These are phyloP conservation scores for Sporobolomyces phaffii DNA, from an alignment of 768 basidiomycete genomes.

Conservation along the genomic window DNA sequence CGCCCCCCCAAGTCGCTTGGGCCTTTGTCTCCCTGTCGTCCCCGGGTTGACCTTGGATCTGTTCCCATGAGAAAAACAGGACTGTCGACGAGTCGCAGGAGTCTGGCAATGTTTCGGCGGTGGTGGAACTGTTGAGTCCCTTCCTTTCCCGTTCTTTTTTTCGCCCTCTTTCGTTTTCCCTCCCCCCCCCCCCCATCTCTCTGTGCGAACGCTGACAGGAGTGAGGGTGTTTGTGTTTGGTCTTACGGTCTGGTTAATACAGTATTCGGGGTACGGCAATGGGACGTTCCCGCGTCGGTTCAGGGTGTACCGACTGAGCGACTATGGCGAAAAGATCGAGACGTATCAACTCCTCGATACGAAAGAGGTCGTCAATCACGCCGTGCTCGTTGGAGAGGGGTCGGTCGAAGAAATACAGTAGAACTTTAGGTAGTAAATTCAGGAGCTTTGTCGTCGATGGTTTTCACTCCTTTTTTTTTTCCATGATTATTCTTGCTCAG, in stretches of 20 bases:
- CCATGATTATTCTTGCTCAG: too few relatives aligned
- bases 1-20: too few relatives aligned
- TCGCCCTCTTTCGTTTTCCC: neutral
- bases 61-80: too few relatives aligned
- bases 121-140: slow-evolving; percentile 48
- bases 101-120: slow-evolving; percentile 91
- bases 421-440: too few relatives aligned
- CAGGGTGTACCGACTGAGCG: slow-evolving; percentile 76
- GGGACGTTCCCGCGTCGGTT: slow-evolving; percentile 80
- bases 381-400: slow-evolving; percentile 29
- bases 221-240: too few relatives aligned
- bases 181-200: slow-evolving; percentile 21
- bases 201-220: slow-evolving; percentile 6
- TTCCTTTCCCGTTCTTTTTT: neutral
- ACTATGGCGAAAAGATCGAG: slow-evolving; percentile 84
- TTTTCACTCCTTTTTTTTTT: neutral
- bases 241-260: slow-evolving; percentile 41
- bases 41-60: too few relatives aligned
- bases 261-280: slow-evolving; percentile 45
- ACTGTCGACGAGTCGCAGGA: slow-evolving; percentile 74
- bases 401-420: slow-evolving; percentile 19
- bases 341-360: slow-evolving; percentile 65
- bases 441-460: neutral
- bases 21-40: too few relatives aligned
- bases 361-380: slow-evolving; percentile 27